A percentile compares a stretch with the other conserved stretches of the same genome.
Conservation (phyloP, 2,329 filamentous ascomycete species). For the Emericellopsis atlantica region DNA sequence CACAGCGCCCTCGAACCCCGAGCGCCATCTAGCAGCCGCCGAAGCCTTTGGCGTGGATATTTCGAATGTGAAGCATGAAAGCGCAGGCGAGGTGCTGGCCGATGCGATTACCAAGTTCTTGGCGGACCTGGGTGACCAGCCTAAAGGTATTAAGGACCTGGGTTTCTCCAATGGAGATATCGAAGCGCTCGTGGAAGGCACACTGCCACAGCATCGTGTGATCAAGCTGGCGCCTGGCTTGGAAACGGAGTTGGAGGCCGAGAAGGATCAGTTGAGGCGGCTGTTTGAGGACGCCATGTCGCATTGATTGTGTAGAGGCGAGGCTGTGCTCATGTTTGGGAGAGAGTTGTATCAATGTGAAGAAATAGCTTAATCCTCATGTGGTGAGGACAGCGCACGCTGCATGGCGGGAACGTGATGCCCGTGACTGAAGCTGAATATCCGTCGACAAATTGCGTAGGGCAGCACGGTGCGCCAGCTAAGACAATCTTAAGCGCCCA, state of each 20-base stretch:
- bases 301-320: slow-evolving; percentile 11
- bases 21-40: slow-evolving; percentile 79
- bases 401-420: too few species aligned
- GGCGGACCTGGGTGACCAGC: slow-evolving; percentile 77
- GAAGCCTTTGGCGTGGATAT: slow-evolving; percentile 87
- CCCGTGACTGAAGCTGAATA: too few species aligned
- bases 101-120: slow-evolving; percentile 78
- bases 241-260: slow-evolving; percentile 52
- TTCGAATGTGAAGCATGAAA: slow-evolving; percentile 75
- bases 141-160: slow-evolving; percentile 68
- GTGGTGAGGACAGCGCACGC: too few species aligned
- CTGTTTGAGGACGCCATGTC: slow-evolving; percentile 53
- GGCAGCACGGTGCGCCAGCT: too few species aligned
- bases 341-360: too few species aligned
- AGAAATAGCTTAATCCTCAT: too few species aligned
- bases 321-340: too few species aligned
- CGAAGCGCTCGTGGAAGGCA: slow-evolving; percentile 81
- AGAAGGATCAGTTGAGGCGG: slow-evolving; percentile 57
- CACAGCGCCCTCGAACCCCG: slow-evolving; percentile 81
- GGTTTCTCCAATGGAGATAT: slow-evolving; percentile 70
- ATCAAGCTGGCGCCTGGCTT: slow-evolving; percentile 83
- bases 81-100: slow-evolving; percentile 74
- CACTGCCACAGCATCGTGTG: slow-evolving; percentile 82
- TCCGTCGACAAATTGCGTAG: too few species aligned
- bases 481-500: not conserved